Evolutionary conservation across 257 asterid species (phyloP).

Genomic region (Ligustrum vulgare): DNA sequence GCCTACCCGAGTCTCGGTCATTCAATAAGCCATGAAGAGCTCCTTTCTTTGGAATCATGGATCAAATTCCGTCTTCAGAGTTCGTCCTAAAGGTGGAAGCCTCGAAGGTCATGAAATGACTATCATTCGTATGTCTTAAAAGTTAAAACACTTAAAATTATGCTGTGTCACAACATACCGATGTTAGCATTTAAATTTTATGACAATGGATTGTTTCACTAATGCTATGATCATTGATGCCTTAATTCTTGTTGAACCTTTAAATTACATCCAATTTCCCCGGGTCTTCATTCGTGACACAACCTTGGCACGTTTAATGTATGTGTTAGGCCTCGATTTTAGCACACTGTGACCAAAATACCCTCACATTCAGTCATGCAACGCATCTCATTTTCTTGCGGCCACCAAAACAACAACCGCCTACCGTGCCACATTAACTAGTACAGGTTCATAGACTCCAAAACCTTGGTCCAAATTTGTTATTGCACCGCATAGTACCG

Average conservation of each 20-base stretch:
- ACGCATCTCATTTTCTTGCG: neutral
- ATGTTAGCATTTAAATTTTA: neutral
- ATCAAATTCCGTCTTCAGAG: conserved; percentile 64
- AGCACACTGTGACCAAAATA: neutral
- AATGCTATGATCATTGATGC: neutral
- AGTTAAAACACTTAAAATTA: neutral
- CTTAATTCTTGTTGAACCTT: neutral
- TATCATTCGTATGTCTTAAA: neutral
- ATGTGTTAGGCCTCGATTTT: neutral
- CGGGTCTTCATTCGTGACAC: neutral
- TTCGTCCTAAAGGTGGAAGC: conserved; percentile 55
- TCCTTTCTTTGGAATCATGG: conserved; percentile 65
- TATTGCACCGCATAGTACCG: neutral
- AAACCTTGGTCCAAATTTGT: neutral
- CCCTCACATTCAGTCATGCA: neutral
- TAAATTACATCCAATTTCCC: neutral
- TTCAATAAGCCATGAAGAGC: conserved; percentile 70
- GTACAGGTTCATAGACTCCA: neutral
- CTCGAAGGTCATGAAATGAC: neutral
- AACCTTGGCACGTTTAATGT: neutral
- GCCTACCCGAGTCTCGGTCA: conserved; percentile 82
- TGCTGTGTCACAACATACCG: neutral
- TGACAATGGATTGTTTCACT: neutral
- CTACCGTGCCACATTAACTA: no score
- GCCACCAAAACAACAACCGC: no score